A percentile compares a stretch with the other conserved stretches of the same genome.
phyloP scores from a whole-genome alignment of 108 stramenopile species.

The Cylindrotheca closterium region DNA sequence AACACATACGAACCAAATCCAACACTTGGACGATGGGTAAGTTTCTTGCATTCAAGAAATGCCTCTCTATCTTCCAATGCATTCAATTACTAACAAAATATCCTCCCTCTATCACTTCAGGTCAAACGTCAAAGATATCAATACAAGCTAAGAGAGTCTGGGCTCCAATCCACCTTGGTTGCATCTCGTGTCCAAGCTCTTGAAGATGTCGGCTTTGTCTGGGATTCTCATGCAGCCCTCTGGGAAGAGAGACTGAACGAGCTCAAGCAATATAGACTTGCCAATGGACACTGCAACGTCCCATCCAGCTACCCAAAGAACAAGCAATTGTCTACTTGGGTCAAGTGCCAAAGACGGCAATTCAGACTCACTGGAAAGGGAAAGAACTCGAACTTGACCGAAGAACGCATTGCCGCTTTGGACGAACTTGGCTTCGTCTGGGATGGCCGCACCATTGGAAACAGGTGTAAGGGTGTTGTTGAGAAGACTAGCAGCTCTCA shows the following conservation, averaged over 20 bases:
- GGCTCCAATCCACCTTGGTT: slow-evolving; percentile 33
- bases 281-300: slow-evolving; percentile 33
- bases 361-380: slow-evolving; percentile 34
- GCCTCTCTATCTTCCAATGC: slow-evolving; percentile 19
- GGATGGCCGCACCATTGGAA: slow-evolving; percentile 19
- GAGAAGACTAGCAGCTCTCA: too few species aligned
- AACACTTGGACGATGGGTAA: slow-evolving; percentile 27
- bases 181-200: slow-evolving; percentile 33
- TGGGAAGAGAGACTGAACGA: slow-evolving; percentile 36
- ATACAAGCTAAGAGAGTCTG: too few species aligned
- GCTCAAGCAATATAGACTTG: slow-evolving; percentile 15
- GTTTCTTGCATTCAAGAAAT: slow-evolving; percentile 9
- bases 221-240: slow-evolving; percentile 18
- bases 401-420: slow-evolving; percentile 32
- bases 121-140: too few species aligned
- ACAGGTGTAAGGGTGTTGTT: too few species aligned
- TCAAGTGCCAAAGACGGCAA: slow-evolving; percentile 31
- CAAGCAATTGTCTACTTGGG: slow-evolving; percentile 23
- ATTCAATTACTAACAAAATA: slow-evolving; percentile 7
- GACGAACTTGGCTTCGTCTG: slow-evolving; percentile 40
- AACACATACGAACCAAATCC: slow-evolving; percentile 9
- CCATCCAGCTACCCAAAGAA: slow-evolving; percentile 9
- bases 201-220: too few species aligned
- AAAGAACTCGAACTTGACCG: slow-evolving; percentile 30
- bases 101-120: slow-evolving; percentile 25